These are phyloP conservation scores for Thoreauomyces humboldtii DNA, from an alignment of 192 early-diverging fungal genomes.

Conservation along the genomic window DNA sequence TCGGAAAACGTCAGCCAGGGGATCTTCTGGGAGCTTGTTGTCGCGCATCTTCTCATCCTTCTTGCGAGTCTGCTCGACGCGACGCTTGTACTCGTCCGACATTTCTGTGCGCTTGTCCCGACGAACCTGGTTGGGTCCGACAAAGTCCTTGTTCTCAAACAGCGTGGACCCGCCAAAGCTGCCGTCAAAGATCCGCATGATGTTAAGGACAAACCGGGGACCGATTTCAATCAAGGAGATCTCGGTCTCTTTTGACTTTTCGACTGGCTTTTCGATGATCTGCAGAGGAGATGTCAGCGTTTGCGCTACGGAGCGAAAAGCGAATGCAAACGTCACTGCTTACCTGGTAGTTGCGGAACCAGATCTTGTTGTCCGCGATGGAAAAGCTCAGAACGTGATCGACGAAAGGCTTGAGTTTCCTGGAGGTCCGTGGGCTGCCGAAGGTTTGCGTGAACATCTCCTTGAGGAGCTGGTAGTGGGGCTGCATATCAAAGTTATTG, in stretches of 20 bases:
- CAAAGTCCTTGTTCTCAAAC: slow-evolving; percentile 86
- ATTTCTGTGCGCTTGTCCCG: slow-evolving; percentile 44
- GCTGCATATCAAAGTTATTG: slow-evolving; percentile 78
- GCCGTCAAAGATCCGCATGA: slow-evolving; percentile 93
- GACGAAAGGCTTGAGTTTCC: slow-evolving; percentile 93
- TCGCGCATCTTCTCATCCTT: slow-evolving; percentile 43
- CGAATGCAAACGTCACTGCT: too few species aligned
- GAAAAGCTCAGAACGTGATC: slow-evolving; percentile 92
- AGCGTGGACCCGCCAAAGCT: slow-evolving; percentile 90
- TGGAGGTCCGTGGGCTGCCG: slow-evolving; percentile 80
- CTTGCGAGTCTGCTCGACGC: slow-evolving; percentile 40
- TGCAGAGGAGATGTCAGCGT: slow-evolving; percentile 17
- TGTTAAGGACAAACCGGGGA: slow-evolving; percentile 90
- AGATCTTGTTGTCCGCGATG: slow-evolving; percentile 77
- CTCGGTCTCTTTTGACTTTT: slow-evolving; percentile 61
- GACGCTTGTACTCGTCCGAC: slow-evolving; percentile 50
- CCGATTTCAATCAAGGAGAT: slow-evolving; percentile 92
- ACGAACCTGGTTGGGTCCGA: slow-evolving; percentile 67
- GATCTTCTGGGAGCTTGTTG: slow-evolving; percentile 49
- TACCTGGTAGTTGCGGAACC: slow-evolving; percentile 96
- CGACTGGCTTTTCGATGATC: slow-evolving; percentile 68
- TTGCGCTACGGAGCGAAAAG: too few species aligned
- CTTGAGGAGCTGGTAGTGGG: slow-evolving; percentile 86
- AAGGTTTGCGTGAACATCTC: slow-evolving; percentile 92
- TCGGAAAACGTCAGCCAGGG: slow-evolving; percentile 39